Conservation (phyloP, 2,329 filamentous ascomycete species). For the Aphanoascus verrucosus region DNA sequence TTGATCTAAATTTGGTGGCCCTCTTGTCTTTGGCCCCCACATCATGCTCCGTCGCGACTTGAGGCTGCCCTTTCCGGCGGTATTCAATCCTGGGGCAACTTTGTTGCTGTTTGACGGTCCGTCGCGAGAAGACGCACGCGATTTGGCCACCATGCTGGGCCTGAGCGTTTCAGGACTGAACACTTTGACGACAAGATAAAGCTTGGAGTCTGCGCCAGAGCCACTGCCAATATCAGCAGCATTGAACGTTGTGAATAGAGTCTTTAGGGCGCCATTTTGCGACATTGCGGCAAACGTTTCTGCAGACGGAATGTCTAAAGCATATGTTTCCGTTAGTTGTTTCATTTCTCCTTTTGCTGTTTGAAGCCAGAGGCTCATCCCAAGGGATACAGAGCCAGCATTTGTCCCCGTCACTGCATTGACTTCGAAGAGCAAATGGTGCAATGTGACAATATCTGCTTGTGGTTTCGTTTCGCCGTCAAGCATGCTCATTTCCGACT, state of each 20-base stretch:
- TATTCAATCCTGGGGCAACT: constrained; percentile 22
- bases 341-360: constrained; percentile 51
- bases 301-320: constrained; percentile 63
- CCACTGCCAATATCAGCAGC: constrained; percentile 60
- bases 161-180: constrained; percentile 47
- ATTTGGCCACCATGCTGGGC: constrained; percentile 18
- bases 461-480: constrained; percentile 64
- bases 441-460: constrained; percentile 56
- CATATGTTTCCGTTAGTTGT: constrained; percentile 72
- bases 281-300: constrained; percentile 57
- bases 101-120: constrained; percentile 23
- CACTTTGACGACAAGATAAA: constrained; percentile 78
- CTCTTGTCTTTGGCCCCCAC: constrained; percentile 31
- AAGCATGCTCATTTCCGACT: constrained; percentile 91
- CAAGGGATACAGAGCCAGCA: constrained; percentile 63
- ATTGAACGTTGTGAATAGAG: constrained; percentile 77
- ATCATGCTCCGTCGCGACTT: constrained; percentile 37
- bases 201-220: constrained; percentile 52
- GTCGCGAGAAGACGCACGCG: constrained; percentile 28
- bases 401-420: constrained; percentile 69
- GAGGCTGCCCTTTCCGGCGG: constrained; percentile 28
- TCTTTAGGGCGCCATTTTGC: constrained; percentile 61
- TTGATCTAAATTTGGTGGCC: constrained; percentile 23
- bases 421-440: constrained; percentile 78
- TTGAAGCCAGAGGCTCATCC: constrained; percentile 67